These are phyloP conservation scores for Oenanthe sinensis DNA, from an alignment of 129 eudicot genomes.

Conservation along the genomic window DNA sequence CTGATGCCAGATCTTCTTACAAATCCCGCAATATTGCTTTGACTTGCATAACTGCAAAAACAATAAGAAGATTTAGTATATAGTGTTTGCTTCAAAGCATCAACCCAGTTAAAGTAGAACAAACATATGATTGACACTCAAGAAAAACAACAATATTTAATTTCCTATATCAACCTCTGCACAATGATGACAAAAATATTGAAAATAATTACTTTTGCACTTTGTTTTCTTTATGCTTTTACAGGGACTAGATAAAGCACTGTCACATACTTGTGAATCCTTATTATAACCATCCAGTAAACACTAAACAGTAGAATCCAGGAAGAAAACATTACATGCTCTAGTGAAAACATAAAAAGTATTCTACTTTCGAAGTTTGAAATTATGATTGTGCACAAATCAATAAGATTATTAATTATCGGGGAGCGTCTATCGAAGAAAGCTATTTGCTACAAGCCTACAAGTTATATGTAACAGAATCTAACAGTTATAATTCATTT, in stretches of 20 bases:
- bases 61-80: not conserved
- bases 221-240: constrained; percentile 39
- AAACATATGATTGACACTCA: not conserved
- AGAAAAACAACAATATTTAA: constrained; percentile 1
- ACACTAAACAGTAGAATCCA: not conserved
- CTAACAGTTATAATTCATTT: too few relatives aligned
- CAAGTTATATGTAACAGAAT: too few relatives aligned
- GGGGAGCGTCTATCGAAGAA: not conserved
- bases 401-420: too few relatives aligned
- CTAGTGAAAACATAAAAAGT: not conserved
- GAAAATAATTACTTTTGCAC: constrained; percentile 17
- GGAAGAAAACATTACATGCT: not conserved
- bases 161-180: constrained; percentile 33
- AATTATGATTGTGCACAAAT: not conserved
- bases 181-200: constrained; percentile 49
- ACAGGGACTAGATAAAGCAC: constrained; percentile 34
- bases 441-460: too few relatives aligned
- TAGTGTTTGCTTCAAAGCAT: not conserved
- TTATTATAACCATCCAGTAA: constrained; percentile 33
- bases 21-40: constrained; percentile 83
- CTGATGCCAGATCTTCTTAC: constrained; percentile 92
- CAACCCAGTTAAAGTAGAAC: not conserved
- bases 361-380: not conserved
- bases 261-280: constrained; percentile 37
- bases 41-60: constrained; percentile 64